Evolutionary conservation across 805 yeast genomes (phyloP).

Genomic region (Candida pseudoglaebosa): DNA sequence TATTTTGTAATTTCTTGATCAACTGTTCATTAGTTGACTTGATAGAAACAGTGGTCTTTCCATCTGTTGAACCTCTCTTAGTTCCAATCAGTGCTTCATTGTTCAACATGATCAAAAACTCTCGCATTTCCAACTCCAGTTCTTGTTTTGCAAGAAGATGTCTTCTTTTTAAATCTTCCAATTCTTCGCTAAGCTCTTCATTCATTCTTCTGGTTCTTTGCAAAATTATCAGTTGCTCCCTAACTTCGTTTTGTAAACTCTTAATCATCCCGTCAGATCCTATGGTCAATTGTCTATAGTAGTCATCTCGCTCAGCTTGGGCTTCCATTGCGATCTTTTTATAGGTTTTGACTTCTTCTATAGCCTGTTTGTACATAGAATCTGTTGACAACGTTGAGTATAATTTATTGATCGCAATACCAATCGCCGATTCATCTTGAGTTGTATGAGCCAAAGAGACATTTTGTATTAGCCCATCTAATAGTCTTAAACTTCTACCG

Average conservation of each 20-base stretch:
- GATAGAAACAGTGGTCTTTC: constrained; percentile 34
- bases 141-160: constrained; percentile 65
- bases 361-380: constrained; percentile 75
- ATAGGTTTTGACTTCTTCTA: constrained; percentile 50
- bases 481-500: constrained; percentile 52
- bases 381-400: constrained; percentile 76
- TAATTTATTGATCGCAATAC: constrained; percentile 71
- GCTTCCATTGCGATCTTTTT: constrained; percentile 51
- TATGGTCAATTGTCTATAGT: constrained; percentile 61
- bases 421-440: constrained; percentile 49
- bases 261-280: constrained; percentile 76
- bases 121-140: constrained; percentile 74
- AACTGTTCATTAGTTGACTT: constrained; percentile 33
- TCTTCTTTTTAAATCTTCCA: constrained; percentile 59
- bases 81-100: constrained; percentile 34
- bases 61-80: constrained; percentile 24
- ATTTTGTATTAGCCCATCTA: constrained; percentile 63
- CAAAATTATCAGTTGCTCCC: constrained; percentile 59
- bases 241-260: constrained; percentile 54
- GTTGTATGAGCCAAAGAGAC: constrained; percentile 51
- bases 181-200: constrained; percentile 54
- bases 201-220: constrained; percentile 58
- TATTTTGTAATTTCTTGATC: constrained; percentile 39
- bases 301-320: constrained; percentile 54
- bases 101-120: constrained; percentile 61